Evolutionary conservation across 78 protist genomes (phyloP).

Genomic region (Chrysochromulina parva): DNA sequence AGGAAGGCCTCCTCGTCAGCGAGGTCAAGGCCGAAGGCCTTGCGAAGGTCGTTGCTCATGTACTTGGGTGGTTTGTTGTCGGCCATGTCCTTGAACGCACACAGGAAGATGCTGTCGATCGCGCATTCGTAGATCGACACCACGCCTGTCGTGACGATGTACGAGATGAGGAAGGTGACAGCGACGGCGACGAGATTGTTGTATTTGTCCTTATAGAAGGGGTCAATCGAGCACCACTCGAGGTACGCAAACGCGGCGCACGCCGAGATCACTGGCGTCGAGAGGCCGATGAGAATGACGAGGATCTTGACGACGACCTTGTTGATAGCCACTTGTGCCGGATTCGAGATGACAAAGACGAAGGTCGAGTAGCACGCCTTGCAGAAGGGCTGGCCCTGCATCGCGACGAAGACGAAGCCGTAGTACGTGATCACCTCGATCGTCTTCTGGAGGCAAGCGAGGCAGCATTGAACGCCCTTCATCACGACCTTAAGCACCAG

Average conservation of each 20-base stretch:
- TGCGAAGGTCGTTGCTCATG: background rate
- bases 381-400: background rate
- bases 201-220: background rate
- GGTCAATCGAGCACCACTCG: background rate
- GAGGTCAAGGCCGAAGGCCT: background rate
- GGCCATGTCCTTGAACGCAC: background rate
- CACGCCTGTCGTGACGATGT: background rate
- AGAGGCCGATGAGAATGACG: background rate
- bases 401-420: background rate
- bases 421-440: background rate
- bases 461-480: background rate
- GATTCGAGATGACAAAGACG: background rate
- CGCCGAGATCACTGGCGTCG: background rate
- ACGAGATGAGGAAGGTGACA: background rate
- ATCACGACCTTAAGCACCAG: background rate
- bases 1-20: background rate
- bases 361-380: background rate
- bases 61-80: background rate
- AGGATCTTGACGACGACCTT: background rate
- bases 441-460: background rate
- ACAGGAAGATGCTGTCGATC: background rate
- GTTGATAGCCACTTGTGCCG: background rate
- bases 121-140: background rate
- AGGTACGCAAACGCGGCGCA: background rate
- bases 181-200: background rate